Evolutionary conservation across 331 rosid genomes (phyloP).

Genomic region (Telfairia occidentalis): DNA sequence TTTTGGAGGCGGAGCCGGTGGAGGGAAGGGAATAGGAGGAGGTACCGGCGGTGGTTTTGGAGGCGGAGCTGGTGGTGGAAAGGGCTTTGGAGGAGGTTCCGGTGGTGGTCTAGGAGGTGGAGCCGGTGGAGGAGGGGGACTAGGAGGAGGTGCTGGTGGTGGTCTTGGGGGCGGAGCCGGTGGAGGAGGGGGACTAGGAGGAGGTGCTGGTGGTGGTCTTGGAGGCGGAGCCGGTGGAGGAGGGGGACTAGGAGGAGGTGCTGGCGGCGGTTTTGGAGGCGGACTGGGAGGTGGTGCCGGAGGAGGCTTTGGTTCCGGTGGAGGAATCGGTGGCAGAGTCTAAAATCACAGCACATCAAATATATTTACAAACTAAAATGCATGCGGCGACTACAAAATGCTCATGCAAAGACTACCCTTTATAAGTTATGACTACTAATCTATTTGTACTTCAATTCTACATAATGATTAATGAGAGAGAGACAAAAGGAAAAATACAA

Average conservation of each 20-base stretch:
- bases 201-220: not conserved
- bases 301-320: not conserved
- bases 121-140: slow-evolving; percentile 6
- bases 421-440: not conserved
- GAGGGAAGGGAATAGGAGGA: not conserved
- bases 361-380: not conserved
- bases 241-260: slow-evolving; percentile 1
- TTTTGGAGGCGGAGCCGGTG: not conserved
- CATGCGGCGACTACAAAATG: not conserved
- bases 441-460: slow-evolving; percentile 5
- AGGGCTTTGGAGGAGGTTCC: not conserved
- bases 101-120: slow-evolving; percentile 21
- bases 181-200: not conserved
- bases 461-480: too few species aligned
- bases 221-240: not conserved
- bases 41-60: slow-evolving; percentile 2
- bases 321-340: not conserved
- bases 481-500: not conserved
- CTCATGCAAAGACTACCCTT: not conserved
- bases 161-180: slow-evolving; percentile 9
- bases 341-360: not conserved
- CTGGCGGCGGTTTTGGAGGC: not conserved
- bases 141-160: slow-evolving; percentile 16
- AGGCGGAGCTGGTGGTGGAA: slow-evolving; percentile 8
- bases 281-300: slow-evolving; percentile 8